phyloP scores from a whole-genome alignment of 140 eudicot species.

The Stevia rebaudiana region DNA sequence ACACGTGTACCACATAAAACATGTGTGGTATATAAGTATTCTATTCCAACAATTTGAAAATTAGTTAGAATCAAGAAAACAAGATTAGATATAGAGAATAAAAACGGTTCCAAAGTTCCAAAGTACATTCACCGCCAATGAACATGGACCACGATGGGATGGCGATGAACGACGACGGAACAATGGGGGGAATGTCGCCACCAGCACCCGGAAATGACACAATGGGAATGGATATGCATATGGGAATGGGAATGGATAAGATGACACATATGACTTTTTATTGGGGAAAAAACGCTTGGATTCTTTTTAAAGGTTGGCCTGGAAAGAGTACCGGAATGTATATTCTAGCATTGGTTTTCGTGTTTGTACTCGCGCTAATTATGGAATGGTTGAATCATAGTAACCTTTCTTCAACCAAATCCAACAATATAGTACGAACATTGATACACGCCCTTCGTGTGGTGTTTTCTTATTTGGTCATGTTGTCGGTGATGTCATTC shows the following conservation, averaged over 20 bases:
- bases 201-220: slow-evolving; percentile 20
- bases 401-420: slow-evolving; percentile 19
- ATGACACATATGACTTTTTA: slow-evolving; percentile 81
- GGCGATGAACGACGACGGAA: slow-evolving; percentile 30
- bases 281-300: slow-evolving; percentile 61
- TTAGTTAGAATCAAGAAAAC: neutral
- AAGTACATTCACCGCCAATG: slow-evolving; percentile 10
- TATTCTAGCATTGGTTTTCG: slow-evolving; percentile 35
- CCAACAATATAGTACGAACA: slow-evolving; percentile 37
- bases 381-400: slow-evolving; percentile 61
- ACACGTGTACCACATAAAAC: neutral
- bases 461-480: slow-evolving; percentile 62
- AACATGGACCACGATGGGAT: slow-evolving; percentile 2
- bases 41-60: slow-evolving; percentile 3
- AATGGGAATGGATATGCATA: slow-evolving; percentile 16
- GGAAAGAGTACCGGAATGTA: slow-evolving; percentile 47
- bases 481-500: slow-evolving; percentile 75
- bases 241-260: neutral
- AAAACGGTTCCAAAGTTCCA: slow-evolving; percentile 26
- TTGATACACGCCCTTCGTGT: slow-evolving; percentile 49
- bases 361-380: slow-evolving; percentile 41
- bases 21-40: neutral
- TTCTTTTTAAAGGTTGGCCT: slow-evolving; percentile 66
- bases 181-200: slow-evolving; percentile 31
- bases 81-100: slow-evolving; percentile 8